Evolutionary conservation across 768 basidiomycete genomes (phyloP).

Genomic region (Agaricus sinodeliciosus): DNA sequence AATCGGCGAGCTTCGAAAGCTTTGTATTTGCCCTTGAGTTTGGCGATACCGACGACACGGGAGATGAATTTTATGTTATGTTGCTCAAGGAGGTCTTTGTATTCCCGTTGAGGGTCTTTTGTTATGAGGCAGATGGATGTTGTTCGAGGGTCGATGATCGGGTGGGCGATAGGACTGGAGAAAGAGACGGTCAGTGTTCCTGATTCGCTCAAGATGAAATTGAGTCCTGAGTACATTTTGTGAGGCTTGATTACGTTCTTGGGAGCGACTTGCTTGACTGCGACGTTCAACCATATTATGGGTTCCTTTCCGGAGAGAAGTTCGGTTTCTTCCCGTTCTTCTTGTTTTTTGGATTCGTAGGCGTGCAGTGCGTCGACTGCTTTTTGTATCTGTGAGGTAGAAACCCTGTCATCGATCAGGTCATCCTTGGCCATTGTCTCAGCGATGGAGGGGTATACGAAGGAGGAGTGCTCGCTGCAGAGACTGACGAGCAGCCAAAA

Average conservation of each 20-base stretch:
- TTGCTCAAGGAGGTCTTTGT: constrained; percentile 84
- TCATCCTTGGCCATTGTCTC: constrained; percentile 37
- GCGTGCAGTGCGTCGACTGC: constrained; percentile 76
- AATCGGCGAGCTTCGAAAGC: constrained; percentile 76
- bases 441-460: neutral
- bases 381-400: constrained; percentile 61
- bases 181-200: neutral
- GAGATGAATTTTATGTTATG: constrained; percentile 85
- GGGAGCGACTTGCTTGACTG: constrained; percentile 77
- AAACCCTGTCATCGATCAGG: constrained; percentile 68
- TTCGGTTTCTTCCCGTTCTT: constrained; percentile 64
- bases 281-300: constrained; percentile 82
- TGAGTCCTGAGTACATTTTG: constrained; percentile 51
- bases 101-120: constrained; percentile 93
- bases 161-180: constrained; percentile 66
- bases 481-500: neutral
- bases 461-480: neutral
- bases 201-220: too few relatives aligned
- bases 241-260: constrained; percentile 73
- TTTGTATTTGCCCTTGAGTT: constrained; percentile 92
- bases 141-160: constrained; percentile 76
- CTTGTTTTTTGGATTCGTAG: constrained; percentile 59
- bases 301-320: constrained; percentile 77
- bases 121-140: constrained; percentile 84
- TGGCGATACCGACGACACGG: constrained; percentile 83